Conservation (phyloP, 2,329 filamentous ascomycete species). For the Diaporthe batatas region DNA sequence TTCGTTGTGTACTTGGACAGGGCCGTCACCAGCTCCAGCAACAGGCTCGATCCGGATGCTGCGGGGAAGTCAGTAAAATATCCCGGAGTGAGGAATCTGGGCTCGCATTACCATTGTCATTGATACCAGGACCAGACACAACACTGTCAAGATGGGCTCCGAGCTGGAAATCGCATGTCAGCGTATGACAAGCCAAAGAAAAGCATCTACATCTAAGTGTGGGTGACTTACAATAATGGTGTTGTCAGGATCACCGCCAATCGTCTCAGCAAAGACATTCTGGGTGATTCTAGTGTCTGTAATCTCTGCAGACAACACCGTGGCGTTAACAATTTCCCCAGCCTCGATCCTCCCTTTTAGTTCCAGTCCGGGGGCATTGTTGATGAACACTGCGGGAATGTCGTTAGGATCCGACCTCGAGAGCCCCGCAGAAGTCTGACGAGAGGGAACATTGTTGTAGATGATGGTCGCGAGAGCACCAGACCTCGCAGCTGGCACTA, state of each 20-base stretch:
- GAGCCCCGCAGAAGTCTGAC: slow-evolving; percentile 9
- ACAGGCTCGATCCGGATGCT: slow-evolving; percentile 53
- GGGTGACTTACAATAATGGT: not conserved
- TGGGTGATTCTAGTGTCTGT: slow-evolving; percentile 7
- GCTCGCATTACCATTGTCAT: slow-evolving; percentile 55
- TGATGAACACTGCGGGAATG: slow-evolving; percentile 8
- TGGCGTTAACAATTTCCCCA: slow-evolving; percentile 18
- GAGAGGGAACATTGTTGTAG: slow-evolving; percentile 11
- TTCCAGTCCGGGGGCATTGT: slow-evolving; percentile 19
- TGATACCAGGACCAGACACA: slow-evolving; percentile 59
- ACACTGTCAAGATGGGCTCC: slow-evolving; percentile 61
- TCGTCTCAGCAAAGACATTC: slow-evolving; percentile 21
- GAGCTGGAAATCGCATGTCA: not conserved
- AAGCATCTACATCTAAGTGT: too few species aligned
- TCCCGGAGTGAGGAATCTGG: too few species aligned
- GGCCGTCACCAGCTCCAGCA: slow-evolving; percentile 53
- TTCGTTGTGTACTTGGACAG: slow-evolving; percentile 51
- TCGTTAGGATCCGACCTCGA: slow-evolving; percentile 9
- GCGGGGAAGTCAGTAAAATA: not conserved
- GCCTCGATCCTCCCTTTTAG: slow-evolving; percentile 21
- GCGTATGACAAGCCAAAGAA: not conserved
- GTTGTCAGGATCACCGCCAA: not conserved
- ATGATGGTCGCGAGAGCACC: slow-evolving; percentile 20
- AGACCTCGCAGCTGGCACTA: slow-evolving; percentile 20
- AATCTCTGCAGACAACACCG: slow-evolving; percentile 7